Percentiles rank a stretch among this genome's conserved stretches.
phyloP scores from a whole-genome alignment of 176 grass and related monocot species.

The Bromus sterilis region DNA sequence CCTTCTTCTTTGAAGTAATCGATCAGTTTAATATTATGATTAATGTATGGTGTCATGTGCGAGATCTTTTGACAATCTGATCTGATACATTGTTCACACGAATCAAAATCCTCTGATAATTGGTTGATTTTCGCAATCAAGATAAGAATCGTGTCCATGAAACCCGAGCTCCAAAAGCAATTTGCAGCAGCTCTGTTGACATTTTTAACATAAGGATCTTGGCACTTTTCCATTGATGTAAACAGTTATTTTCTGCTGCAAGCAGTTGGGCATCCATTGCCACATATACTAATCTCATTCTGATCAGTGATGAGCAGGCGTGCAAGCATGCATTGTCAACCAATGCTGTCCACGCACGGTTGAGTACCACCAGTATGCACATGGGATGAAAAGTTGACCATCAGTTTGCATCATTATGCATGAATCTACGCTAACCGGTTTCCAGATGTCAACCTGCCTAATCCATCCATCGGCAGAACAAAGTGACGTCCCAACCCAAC shows the following conservation, averaged over 20 bases:
- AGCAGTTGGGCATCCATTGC: neutral
- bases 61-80: neutral
- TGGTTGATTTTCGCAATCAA: no score
- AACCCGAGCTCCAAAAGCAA: neutral
- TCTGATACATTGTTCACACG: neutral
- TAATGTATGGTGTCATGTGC: neutral
- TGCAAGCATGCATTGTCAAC: neutral
- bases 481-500: conserved; percentile 7
- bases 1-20: neutral
- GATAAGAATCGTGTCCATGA: no score
- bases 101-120: neutral
- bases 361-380: neutral
- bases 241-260: neutral
- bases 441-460: conserved; percentile 22
- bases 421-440: neutral
- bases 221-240: neutral
- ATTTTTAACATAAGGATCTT: neutral
- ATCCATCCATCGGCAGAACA: neutral
- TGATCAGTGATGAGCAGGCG: neutral
- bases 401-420: neutral
- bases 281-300: neutral
- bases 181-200: neutral
- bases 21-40: neutral
- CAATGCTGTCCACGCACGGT: neutral
- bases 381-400: neutral